Evolutionary conservation across 441 rosid species (phyloP), one percentile per base, ranked within the genome.

Genomic region (Kokia cookei): DNA sequence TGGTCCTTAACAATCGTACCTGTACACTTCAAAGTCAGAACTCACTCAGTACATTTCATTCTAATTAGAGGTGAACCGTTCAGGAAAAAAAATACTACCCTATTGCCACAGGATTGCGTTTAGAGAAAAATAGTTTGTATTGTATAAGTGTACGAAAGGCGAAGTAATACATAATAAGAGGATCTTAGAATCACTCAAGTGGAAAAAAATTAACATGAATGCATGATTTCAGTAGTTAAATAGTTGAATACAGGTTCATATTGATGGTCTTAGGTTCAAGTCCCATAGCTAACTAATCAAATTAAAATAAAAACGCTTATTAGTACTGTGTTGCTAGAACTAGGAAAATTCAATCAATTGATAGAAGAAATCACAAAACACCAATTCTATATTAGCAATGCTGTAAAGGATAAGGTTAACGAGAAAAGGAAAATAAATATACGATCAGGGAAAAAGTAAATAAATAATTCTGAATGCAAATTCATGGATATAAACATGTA

Each of bases 1-100:
- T 89, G 71, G 93, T 83, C 79, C 96, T 84, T 82, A 91, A 75
- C 29, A 91, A 79, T 24, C 84, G 85, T 53, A 91, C 91, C 96
- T 91, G n/a, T 15, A 5, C 15, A 50, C 50, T 67, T 13, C 48
- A 2, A 67, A 50, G 43, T 48, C 8, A 6, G 0, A 67, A 67
- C 71, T 8, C 40, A 67, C 71, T 8, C 40, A 27, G 40, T 8
- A 66, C 29, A 64, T 64, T 24, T 64, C 68, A 17, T 22, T 40
- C 15, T 64, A 17, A 40, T 19, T 65, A 61, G 45, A 61, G 11
- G 3, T 15, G 45, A 61, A 32, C 45, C n/a, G 22, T 42, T 42
- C n/a, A 42, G 47, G 12, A 1, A 1, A 10, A 17, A 15, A 3
- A 62, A 62, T 0, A 22, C 0, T 19, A 65, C 13, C 35, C 17